Base-by-base conservation (phyloP, 2,329 filamentous ascomycete genomes). In the Ascochyta lentis region DNA sequence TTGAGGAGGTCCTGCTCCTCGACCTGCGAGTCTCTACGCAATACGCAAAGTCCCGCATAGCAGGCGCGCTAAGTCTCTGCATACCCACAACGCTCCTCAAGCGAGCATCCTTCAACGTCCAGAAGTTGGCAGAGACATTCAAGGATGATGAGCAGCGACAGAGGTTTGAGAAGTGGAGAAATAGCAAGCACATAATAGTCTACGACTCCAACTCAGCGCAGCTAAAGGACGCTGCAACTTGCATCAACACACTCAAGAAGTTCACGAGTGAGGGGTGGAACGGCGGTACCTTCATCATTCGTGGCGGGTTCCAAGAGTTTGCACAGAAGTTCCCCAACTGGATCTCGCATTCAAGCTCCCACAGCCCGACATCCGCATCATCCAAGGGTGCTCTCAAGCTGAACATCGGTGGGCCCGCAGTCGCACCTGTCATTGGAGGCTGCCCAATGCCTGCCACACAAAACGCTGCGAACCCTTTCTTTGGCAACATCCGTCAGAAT, bases 81-180 rank as follows among this genome's bases (percentile, higher is more conserved):
- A 96, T 98, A 58, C 95, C 95, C 0, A 98, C 95, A 0, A 98
- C 94, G 0, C 79, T 99, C 13, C 78, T 99, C 16, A 98, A 98
- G 76, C 84, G 95, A 45, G 88, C 91, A 0, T 96, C 92, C 0
- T 98, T 96, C 76, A 94, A 94, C 65, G 84, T 96, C 12, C 83
- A 92, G 59, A 97, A 96, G 71, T 80, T 99, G 29, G 86, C 91
- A 63, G 89, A 93, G 58, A 97, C 92, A 0, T 96, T 99, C 71
- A 89, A 91, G 58, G 84, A 84, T 13, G 84, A 89, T 6, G 77
- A 81, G 2, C 88, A 94, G 55, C 87, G 89, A 61, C 81, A 81
- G 9, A 89, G 83, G 55, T 97, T 99, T 68, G 82, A 89, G 16
- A 82, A 82, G 34, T 98, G 95, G 95, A 84, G 80, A 53, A 82